Evolutionary conservation across 2,329 filamentous ascomycete genomes (phyloP).

Genomic region (Aspergillus candidus): DNA sequence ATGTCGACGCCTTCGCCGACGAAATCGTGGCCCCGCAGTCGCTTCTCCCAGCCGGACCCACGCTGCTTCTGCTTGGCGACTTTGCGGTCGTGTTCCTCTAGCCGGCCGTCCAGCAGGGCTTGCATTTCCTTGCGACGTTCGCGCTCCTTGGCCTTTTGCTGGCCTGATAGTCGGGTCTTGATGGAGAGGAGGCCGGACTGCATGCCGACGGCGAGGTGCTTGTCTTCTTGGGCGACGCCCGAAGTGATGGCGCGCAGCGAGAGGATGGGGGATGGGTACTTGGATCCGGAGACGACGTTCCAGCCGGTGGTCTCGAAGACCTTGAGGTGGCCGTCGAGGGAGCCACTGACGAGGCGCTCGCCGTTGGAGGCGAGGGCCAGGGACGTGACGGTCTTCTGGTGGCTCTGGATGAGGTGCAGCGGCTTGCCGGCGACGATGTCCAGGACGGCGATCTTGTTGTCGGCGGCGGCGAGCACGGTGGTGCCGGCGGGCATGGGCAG

Average conservation of each 20-base stretch:
- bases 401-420: constrained; percentile 79
- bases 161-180: constrained; percentile 77
- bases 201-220: constrained; percentile 92
- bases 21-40: constrained; percentile 66
- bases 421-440: constrained; percentile 89
- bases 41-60: constrained; percentile 56
- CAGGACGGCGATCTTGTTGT: constrained; percentile 81
- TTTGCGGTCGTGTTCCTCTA: constrained; percentile 70
- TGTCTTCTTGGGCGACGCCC: constrained; percentile 68
- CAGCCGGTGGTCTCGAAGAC: constrained; percentile 89
- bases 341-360: constrained; percentile 76
- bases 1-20: constrained; percentile 81
- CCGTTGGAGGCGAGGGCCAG: constrained; percentile 76
- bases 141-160: constrained; percentile 68
- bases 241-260: constrained; percentile 70
- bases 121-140: constrained; percentile 81
- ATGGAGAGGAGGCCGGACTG: constrained; percentile 87
- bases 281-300: constrained; percentile 93
- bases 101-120: constrained; percentile 67
- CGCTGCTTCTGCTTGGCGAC: constrained; percentile 63
- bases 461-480: constrained; percentile 75
- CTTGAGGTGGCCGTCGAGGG: constrained; percentile 92
- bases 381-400: constrained; percentile 95
- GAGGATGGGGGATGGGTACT: constrained; percentile 87
- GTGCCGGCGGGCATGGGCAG: constrained; percentile 81